phyloP scores from a whole-genome alignment of 2,329 filamentous ascomycete species.

The Daldinia sp. region DNA sequence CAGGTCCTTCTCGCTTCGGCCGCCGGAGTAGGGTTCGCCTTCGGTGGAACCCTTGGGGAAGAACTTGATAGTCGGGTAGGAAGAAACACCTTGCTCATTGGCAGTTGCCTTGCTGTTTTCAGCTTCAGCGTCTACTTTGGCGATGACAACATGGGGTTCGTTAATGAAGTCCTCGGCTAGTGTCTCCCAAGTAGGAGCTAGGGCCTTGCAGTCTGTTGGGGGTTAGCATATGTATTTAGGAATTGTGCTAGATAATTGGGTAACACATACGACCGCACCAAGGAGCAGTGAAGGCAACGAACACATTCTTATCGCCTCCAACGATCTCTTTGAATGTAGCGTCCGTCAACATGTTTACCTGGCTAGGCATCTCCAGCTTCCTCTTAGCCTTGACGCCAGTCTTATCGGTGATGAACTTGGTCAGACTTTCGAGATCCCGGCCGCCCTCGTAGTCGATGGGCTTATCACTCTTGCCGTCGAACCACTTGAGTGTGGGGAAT shows the following conservation, averaged over 20 bases:
- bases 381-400: conserved; percentile 84
- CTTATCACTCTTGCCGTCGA: conserved; percentile 91
- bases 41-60: conserved; percentile 88
- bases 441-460: conserved; percentile 88
- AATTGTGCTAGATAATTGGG: conserved; percentile 13
- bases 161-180: conserved; percentile 83
- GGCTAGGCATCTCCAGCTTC: conserved; percentile 78
- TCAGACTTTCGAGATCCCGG: conserved; percentile 87
- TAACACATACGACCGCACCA: conserved; percentile 94
- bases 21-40: conserved; percentile 77
- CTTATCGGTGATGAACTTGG: conserved; percentile 86
- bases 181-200: conserved; percentile 91
- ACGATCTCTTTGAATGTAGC: conserved; percentile 79
- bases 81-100: conserved; percentile 79
- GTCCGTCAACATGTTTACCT: conserved; percentile 85
- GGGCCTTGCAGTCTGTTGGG: conserved; percentile 88
- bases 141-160: conserved; percentile 84
- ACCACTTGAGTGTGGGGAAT: conserved; percentile 97
- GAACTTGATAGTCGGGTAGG: conserved; percentile 98
- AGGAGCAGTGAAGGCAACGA: conserved; percentile 97
- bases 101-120: conserved; percentile 83
- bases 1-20: conserved; percentile 80
- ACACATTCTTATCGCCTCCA: conserved; percentile 86
- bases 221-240: conserved; percentile 37
- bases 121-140: conserved; percentile 95